phyloP scores from a whole-genome alignment of 2,329 filamentous ascomycete species.

The Chrysosporium queenslandicum region DNA sequence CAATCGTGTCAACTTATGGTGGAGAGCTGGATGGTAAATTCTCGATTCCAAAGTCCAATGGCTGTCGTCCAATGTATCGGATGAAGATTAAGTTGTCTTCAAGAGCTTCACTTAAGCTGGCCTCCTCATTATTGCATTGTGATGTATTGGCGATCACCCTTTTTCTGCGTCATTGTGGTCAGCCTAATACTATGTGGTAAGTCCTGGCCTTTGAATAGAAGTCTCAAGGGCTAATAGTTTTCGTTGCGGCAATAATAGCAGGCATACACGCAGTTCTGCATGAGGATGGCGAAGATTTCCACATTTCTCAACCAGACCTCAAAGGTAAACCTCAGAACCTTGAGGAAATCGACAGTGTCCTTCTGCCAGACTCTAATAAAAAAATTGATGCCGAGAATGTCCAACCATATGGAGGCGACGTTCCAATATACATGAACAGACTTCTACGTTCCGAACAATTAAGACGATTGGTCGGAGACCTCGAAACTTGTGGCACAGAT shows the following conservation, averaged over 20 bases:
- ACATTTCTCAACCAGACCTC: neutral
- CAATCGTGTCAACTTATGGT: too few relatives aligned
- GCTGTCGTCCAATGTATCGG: too few relatives aligned
- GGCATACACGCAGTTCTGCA: neutral
- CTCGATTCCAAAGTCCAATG: too few relatives aligned
- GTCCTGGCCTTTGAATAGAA: neutral
- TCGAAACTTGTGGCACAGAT: constrained; percentile 15
- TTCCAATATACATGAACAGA: neutral
- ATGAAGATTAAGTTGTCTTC: too few relatives aligned
- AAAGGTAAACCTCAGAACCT: neutral
- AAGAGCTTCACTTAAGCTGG: neutral
- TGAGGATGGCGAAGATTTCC: neutral
- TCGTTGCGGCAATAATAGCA: neutral
- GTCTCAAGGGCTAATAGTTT: neutral
- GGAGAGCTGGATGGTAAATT: too few relatives aligned
- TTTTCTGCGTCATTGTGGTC: neutral
- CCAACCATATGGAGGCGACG: neutral
- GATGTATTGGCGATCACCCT: neutral
- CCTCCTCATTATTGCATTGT: neutral
- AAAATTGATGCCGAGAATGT: neutral
- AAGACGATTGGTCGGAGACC: constrained; percentile 13
- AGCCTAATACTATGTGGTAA: neutral
- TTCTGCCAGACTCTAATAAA: neutral
- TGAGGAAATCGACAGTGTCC: neutral
- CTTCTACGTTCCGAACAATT: constrained; percentile 9